Base-by-base conservation (phyloP, 1,139 yeast species). In the Candida mesenterica region DNA sequence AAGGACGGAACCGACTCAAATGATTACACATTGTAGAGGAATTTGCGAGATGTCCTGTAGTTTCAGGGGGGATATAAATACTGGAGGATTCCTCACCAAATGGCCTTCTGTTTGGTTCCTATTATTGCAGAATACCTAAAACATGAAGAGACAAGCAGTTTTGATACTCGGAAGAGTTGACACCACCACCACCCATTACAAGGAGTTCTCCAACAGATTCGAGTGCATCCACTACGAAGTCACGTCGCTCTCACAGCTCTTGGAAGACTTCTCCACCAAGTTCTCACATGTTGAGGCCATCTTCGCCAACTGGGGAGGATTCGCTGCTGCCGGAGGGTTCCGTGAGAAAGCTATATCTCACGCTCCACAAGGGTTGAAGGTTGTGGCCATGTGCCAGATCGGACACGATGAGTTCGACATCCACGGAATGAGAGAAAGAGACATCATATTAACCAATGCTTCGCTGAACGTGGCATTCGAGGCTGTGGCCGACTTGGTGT, bases 101-200 rank as follows among this genome's bases (percentile, higher is more conserved):
- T n/a, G n/a, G n/a, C n/a, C n/a, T n/a, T n/a, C n/a, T n/a, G n/a
- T n/a, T n/a, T n/a, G n/a, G n/a, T n/a, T n/a, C n/a, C n/a, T n/a
- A n/a, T n/a, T n/a, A n/a, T n/a, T n/a, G n/a, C n/a, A n/a, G n/a
- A n/a, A n/a, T n/a, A n/a, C n/a, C n/a, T 15, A 18, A 23, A 39
- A 23, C 13, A 46, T 45, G 47, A 45, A 39, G 22, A 50, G 54
- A 43, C 68, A 59, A 33, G 57, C 63, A 28, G 78, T 76, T 2
- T 57, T 76, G 28, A 62, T 76, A 38, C 48, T 76, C 8, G 79
- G 75, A 8, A 68, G 62, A 17, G 57, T 74, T 22, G 61, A 68
- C 45, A 51, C 53, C 20, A 39, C 52, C 0, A 53, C 75, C 24
- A 61, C 66, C 2, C 69, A 67, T 39, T 72, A 63, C 40, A 28